Percentiles rank a stretch among this genome's conserved stretches.
These are phyloP conservation scores for Zygosaccharomyces kombuchaensis DNA, from an alignment of 805 yeast genomes.

Conservation along the genomic window DNA sequence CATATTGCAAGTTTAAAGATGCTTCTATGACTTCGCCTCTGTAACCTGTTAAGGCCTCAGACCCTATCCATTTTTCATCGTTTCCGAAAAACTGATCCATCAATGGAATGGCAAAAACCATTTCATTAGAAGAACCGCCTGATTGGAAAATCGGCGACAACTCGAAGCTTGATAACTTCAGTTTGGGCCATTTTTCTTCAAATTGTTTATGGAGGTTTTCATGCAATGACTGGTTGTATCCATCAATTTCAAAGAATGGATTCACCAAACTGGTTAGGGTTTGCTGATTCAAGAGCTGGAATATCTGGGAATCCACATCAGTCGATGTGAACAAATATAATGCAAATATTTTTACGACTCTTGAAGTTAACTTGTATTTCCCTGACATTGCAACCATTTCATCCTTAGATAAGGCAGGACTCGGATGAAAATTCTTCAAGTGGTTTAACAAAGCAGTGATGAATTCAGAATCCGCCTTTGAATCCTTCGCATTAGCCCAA, in stretches of 20 bases:
- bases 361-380: slow-evolving; percentile 55
- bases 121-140: slow-evolving; percentile 48
- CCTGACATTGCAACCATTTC: slow-evolving; percentile 43
- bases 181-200: slow-evolving; percentile 43
- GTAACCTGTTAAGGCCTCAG: slow-evolving; percentile 30
- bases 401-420: slow-evolving; percentile 8
- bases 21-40: slow-evolving; percentile 51
- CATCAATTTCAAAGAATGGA: slow-evolving; percentile 42
- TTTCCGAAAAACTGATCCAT: slow-evolving; percentile 55
- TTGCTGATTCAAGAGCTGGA: slow-evolving; percentile 38
- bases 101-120: slow-evolving; percentile 54
- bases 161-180: slow-evolving; percentile 49
- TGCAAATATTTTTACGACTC: slow-evolving; percentile 72
- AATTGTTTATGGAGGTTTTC: slow-evolving; percentile 44
- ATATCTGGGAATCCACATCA: slow-evolving; percentile 40
- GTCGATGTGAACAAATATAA: slow-evolving; percentile 59
- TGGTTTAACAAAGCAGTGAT: slow-evolving; percentile 36
- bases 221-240: slow-evolving; percentile 46
- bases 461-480: slow-evolving; percentile 42
- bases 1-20: slow-evolving; percentile 58
- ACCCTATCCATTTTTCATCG: slow-evolving; percentile 43
- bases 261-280: slow-evolving; percentile 34
- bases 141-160: slow-evolving; percentile 43
- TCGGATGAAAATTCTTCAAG: slow-evolving; percentile 34
- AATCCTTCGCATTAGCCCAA: slow-evolving; percentile 64